phyloP scores from a whole-genome alignment of 805 yeast species.

The Alloascoidea hylecoeti region DNA sequence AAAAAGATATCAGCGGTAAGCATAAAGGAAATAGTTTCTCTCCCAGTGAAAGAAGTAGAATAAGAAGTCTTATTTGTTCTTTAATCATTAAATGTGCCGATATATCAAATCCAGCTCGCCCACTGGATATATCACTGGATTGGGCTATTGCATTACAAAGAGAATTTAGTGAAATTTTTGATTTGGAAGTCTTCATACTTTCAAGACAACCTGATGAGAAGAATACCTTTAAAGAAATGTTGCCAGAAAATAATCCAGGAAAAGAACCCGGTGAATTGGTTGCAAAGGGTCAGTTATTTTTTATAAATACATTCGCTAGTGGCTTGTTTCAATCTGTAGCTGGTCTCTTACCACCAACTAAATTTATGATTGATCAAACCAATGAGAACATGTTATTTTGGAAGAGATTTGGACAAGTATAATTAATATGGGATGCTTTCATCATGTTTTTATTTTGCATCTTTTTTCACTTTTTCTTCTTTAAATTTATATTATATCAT shows the following conservation, averaged over 20 bases:
- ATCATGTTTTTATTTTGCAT: too few relatives aligned
- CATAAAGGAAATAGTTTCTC: slow-evolving; percentile 4
- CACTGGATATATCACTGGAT: slow-evolving; percentile 56
- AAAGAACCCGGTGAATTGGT: slow-evolving; percentile 16
- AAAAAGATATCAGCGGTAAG: slow-evolving; percentile 6
- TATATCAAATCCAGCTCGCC: slow-evolving; percentile 84
- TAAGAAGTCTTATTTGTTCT: slow-evolving; percentile 34
- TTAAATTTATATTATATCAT: too few relatives aligned
- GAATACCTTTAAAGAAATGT: slow-evolving; percentile 6
- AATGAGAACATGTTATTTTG: slow-evolving; percentile 41
- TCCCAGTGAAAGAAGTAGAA: slow-evolving; percentile 12
- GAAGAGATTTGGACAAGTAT: slow-evolving; percentile 23
- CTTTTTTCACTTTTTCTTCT: too few relatives aligned
- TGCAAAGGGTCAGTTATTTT: slow-evolving; percentile 66
- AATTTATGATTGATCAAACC: slow-evolving; percentile 40
- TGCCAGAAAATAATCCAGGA: neutral
- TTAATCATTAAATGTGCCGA: slow-evolving; percentile 88
- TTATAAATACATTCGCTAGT: slow-evolving; percentile 70
- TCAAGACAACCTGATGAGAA: slow-evolving; percentile 7
- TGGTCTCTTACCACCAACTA: slow-evolving; percentile 43
- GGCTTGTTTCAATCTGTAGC: slow-evolving; percentile 58
- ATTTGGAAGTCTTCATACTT: slow-evolving; percentile 28
- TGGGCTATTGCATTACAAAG: slow-evolving; percentile 78
- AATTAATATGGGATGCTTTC: too few relatives aligned
- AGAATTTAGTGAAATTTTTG: slow-evolving; percentile 60